A percentile compares a stretch with the other conserved stretches of the same genome.
Conservation (phyloP, 169 alveolate genomes). For the Haemoproteus tartakovskyi region DNA sequence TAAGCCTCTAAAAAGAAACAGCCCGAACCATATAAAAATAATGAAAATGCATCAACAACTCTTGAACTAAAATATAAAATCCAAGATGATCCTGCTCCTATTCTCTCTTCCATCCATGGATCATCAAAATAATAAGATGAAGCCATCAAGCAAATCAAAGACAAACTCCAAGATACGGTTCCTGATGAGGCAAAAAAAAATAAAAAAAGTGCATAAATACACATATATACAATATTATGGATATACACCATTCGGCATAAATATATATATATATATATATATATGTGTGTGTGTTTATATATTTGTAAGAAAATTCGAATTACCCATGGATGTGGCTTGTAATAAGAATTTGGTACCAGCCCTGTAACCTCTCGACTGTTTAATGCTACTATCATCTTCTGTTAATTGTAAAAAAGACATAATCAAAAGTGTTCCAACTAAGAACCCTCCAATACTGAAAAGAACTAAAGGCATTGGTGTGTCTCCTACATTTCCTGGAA, state of each 20-base stretch:
- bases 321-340: conserved; percentile 86
- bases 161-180: conserved; percentile 81
- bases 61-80: conserved; percentile 81
- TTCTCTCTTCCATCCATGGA: conserved; percentile 82
- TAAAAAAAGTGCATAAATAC: neutral
- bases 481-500: conserved; percentile 81
- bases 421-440: conserved; percentile 79
- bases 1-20: conserved; percentile 87
- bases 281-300: neutral
- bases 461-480: conserved; percentile 83
- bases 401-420: conserved; percentile 84
- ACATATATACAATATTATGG: neutral
- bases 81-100: conserved; percentile 87
- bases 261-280: neutral
- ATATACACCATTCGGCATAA: neutral
- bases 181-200: conserved; percentile 19
- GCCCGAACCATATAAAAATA: conserved; percentile 83
- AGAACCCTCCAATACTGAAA: conserved; percentile 80
- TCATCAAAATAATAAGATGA: conserved; percentile 85
- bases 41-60: conserved; percentile 80
- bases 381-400: conserved; percentile 87
- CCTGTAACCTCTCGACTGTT: conserved; percentile 86
- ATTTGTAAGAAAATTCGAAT: neutral
- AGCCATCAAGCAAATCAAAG: conserved; percentile 80
- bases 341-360: conserved; percentile 85